phyloP scores from a whole-genome alignment of 2,329 filamentous ascomycete genomes.

The Apiospora pterosperma region DNA sequence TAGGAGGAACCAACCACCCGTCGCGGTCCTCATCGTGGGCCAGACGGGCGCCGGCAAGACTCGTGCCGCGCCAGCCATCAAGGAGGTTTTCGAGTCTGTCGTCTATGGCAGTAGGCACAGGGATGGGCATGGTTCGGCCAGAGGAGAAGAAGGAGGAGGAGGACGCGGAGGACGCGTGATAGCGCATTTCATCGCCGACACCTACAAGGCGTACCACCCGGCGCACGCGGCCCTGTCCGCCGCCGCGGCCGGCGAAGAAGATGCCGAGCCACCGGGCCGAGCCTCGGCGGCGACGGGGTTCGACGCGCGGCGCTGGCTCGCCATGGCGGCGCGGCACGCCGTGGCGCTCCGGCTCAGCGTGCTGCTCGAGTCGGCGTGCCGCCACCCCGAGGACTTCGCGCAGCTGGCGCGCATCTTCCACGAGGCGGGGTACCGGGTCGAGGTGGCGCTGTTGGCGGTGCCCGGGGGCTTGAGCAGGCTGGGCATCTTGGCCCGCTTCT shows the following conservation, averaged over 20 bases:
- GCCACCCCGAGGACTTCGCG: conserved; percentile 38
- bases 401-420: conserved; percentile 32
- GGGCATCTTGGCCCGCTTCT: conserved; percentile 38
- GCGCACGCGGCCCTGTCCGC: conserved; percentile 31
- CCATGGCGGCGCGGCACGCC: conserved; percentile 33
- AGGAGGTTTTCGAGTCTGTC: conserved; percentile 24
- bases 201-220: conserved; percentile 47
- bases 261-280: conserved; percentile 24
- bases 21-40: conserved; percentile 41
- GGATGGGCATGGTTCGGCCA: background rate
- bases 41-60: conserved; percentile 50
- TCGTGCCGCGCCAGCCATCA: conserved; percentile 36
- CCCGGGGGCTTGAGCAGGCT: conserved; percentile 37
- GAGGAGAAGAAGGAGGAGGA: background rate
- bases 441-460: conserved; percentile 40
- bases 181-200: conserved; percentile 45
- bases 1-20: conserved; percentile 16
- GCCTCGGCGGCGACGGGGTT: conserved; percentile 36
- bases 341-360: conserved; percentile 29
- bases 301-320: conserved; percentile 43
- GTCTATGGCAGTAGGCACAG: background rate
- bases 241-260: conserved; percentile 11
- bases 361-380: conserved; percentile 43
- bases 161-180: conserved; percentile 3
- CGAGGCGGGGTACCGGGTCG: conserved; percentile 32